A percentile compares a stretch with the other conserved stretches of the same genome.
Evolutionary conservation across 805 yeast species (phyloP).

Genomic region (Danielia oregonensis): DNA sequence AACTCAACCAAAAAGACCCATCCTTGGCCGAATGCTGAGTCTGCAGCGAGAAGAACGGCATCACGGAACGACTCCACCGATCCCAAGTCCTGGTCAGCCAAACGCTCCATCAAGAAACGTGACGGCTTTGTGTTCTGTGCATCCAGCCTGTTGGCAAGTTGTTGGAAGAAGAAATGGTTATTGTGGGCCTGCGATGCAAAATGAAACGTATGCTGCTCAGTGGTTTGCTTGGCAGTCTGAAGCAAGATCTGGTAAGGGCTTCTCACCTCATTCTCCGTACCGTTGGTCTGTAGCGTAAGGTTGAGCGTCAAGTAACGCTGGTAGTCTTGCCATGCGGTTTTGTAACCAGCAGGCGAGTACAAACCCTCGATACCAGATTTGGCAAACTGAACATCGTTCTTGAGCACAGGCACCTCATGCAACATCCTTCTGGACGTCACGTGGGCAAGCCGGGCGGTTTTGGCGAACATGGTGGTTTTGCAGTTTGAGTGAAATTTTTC

Average conservation of each 20-base stretch:
- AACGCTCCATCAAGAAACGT: conserved; percentile 35
- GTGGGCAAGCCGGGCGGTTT: conserved; percentile 1
- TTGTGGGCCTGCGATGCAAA: conserved; percentile 88
- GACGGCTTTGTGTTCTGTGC: conserved; percentile 36
- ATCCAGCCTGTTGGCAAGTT: conserved; percentile 37
- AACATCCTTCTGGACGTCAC: conserved; percentile 18
- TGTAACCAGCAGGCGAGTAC: conserved; percentile 61
- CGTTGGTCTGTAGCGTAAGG: conserved; percentile 62
- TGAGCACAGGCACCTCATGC: conserved; percentile 63
- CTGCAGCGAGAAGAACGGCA: conserved; percentile 48
- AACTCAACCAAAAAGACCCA: conserved; percentile 73
- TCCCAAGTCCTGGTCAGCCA: conserved; percentile 29
- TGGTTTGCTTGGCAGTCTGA: conserved; percentile 63
- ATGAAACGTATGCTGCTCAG: conserved; percentile 71
- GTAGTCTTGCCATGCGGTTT: conserved; percentile 76
- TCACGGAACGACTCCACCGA: conserved; percentile 49
- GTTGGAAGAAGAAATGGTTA: conserved; percentile 84
- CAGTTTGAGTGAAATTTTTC: conserved; percentile 1
- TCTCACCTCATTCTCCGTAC: conserved; percentile 75
- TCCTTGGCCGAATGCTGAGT: conserved; percentile 60
- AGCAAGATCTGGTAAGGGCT: conserved; percentile 67
- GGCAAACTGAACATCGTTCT: conserved; percentile 35
- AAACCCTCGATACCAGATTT: conserved; percentile 59
- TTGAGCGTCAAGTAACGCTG: conserved; percentile 64
- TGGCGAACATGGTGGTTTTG: conserved; percentile 4